These are phyloP conservation scores for Pinus taeda DNA, from an alignment of 75 land plant species.

Conservation along the genomic window DNA sequence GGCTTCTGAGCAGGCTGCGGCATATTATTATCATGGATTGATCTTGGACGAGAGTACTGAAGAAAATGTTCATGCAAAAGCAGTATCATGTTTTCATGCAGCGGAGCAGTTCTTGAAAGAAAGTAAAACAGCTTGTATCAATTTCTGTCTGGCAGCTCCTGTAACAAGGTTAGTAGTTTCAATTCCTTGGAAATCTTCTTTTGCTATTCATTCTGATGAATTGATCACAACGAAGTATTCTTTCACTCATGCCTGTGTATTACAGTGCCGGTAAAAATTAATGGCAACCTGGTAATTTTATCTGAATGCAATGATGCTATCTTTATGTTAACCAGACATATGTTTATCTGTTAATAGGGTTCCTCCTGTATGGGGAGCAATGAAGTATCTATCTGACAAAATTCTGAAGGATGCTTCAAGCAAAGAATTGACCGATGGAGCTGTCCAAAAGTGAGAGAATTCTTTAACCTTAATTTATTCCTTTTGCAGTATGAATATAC, in stretches of 20 bases:
- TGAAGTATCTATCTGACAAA: constrained; percentile 75
- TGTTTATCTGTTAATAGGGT: constrained; percentile 27
- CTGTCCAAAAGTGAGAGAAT: constrained; percentile 13
- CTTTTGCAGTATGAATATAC: no score
- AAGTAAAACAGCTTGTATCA: constrained; percentile 59
- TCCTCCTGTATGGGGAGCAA: constrained; percentile 76
- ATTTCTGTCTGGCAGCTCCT: constrained; percentile 57
- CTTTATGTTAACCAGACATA: constrained; percentile 1
- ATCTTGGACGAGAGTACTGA: constrained; percentile 78
- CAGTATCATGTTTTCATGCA: constrained; percentile 62
- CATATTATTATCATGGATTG: constrained; percentile 87
- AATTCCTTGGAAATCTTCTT: background rate
- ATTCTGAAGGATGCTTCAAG: constrained; percentile 58
- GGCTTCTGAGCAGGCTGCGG: constrained; percentile 33
- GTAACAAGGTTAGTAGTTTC: constrained; percentile 49
- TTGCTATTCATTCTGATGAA: background rate
- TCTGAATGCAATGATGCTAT: background rate
- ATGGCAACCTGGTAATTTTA: background rate
- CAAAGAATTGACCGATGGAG: constrained; percentile 53
- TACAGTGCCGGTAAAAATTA: background rate
- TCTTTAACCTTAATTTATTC: background rate
- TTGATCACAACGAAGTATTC: background rate
- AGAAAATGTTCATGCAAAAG: constrained; percentile 53
- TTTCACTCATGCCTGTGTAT: background rate
- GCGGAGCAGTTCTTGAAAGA: constrained; percentile 67